A percentile compares a stretch with the other conserved stretches of the same genome.
These are phyloP conservation scores for Fusarium chuoi DNA, from an alignment of 2,329 filamentous ascomycete species.

Conservation along the genomic window DNA sequence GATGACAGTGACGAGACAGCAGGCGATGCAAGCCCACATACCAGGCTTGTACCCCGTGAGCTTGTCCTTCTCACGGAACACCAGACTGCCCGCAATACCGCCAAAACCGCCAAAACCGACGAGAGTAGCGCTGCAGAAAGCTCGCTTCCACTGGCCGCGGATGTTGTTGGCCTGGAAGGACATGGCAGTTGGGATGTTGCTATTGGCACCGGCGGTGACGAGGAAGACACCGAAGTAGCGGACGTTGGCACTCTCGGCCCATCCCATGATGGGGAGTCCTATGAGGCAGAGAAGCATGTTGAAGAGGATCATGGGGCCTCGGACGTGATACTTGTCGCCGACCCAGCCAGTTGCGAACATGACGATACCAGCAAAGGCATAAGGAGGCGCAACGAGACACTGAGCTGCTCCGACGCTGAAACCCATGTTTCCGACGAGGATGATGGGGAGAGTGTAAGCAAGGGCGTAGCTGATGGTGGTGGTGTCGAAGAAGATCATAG, in stretches of 20 bases:
- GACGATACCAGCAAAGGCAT: constrained; percentile 70
- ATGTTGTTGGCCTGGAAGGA: constrained; percentile 90
- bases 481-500: constrained; percentile 69
- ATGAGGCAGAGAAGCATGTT: constrained; percentile 75
- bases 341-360: constrained; percentile 70
- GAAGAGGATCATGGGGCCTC: constrained; percentile 72
- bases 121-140: constrained; percentile 79
- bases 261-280: constrained; percentile 79
- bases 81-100: constrained; percentile 78
- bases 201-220: constrained; percentile 79
- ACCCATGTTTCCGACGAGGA: constrained; percentile 71
- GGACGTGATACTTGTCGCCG: constrained; percentile 73
- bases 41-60: constrained; percentile 64
- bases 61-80: constrained; percentile 71
- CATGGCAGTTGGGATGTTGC: constrained; percentile 79
- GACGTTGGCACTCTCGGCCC: constrained; percentile 63
- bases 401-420: constrained; percentile 73
- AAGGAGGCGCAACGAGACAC: constrained; percentile 77
- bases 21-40: constrained; percentile 65
- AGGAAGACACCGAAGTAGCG: constrained; percentile 82
- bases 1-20: constrained; percentile 57
- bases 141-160: constrained; percentile 88
- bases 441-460: constrained; percentile 82
- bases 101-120: constrained; percentile 82
- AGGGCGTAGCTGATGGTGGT: constrained; percentile 81